Evolutionary conservation across 2,329 filamentous ascomycete genomes (phyloP), one percentile per base, ranked within the genome.

Genomic region (Epichloe festucae): DNA sequence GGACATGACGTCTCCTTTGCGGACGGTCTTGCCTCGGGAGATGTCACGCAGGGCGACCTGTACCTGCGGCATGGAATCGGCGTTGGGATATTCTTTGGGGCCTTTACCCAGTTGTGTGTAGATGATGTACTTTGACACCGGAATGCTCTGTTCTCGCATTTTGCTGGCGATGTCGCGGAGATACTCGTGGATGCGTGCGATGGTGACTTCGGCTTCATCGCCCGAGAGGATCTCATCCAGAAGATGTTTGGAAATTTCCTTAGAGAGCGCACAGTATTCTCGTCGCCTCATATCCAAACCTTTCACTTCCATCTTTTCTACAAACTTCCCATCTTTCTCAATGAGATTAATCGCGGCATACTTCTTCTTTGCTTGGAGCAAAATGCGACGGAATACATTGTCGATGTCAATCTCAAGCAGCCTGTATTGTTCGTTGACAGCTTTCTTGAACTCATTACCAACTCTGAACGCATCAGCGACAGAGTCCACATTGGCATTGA

Each of bases 291-390:
- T 98, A 63, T 98, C 93, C 46, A 98, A 78, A 73, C 93, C 93
- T 70, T 98, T 98, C 63, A 98, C 87, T 67, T 98, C 93, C 69
- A 98, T 85, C 71, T 95, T 91, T 66, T 97, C 91, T 44, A 91
- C 76, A 63, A 84, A 95, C 65, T 91, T 94, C 59, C 89, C 90
- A 61, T 94, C 86, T 21, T 87, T 77, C 61, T 96, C 87, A 6
- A 93, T 81, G 66, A 97, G 81, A 65, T 95, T 97, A 68, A 98
- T 87, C 41, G 93, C 93, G 8, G 93, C 93, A 67, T 98, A 98
- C 74, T 98, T 98, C 76, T 98, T 98, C 78, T 98, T 98, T 34
- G 93, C 91, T 63, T 97, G 93, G 14, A 98, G 76, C 40, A 98
- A 73, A 52, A 98, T 86, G 35, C 93, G 85, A 45, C 91, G 82